Base-by-base conservation (phyloP, 805 yeast species). In the Kuraishia borneana region DNA sequence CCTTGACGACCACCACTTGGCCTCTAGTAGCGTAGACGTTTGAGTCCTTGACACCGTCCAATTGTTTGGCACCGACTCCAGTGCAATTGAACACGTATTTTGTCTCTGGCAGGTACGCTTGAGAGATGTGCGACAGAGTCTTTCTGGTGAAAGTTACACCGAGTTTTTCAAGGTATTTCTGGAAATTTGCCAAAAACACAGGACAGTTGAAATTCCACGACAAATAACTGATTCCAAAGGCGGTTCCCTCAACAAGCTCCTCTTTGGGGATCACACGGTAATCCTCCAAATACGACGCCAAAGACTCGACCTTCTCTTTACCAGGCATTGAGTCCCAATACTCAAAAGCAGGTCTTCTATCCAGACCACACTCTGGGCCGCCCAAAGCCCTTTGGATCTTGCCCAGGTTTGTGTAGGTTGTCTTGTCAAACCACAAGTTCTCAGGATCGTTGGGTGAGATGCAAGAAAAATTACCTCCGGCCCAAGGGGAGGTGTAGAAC, bases 201-300 rank as follows among this genome's bases (percentile, higher is more conserved):
- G 89, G 88, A 44, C 85, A 70, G 51, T 79, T 76, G 64, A 82
- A 80, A 48, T 75, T 75, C 79, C 80, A 79, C 2, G 84, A 64
- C 12, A 60, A 58, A 50, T 69, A 75, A 4, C 47, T 47, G 33
- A 77, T 64, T 9, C 87, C 94, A 45, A 54, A 76, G 7, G 43
- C 60, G 2, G 60, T 72, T 1, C 80, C 82, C 7, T 44, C 44
- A 4, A 79, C 79, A 22, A 77, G 50, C 21, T 65, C 58, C 0
- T 40, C 43, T 5, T 42, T 26, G 7, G 60, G 48, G 14, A 77
- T 38, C 2, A 57, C 46, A 34, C 46, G 37, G 46, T 62, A 69
- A 30, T 73, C 74, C 18, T 63, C 59, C 41, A 79, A 48, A 42
- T 76, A 78, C 6, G 61, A 39, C 36, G 50, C 48, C 36, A 74